Evolutionary conservation across 164 flowering plant species (phyloP).

Genomic region (Chloranthus sessilifolius): DNA sequence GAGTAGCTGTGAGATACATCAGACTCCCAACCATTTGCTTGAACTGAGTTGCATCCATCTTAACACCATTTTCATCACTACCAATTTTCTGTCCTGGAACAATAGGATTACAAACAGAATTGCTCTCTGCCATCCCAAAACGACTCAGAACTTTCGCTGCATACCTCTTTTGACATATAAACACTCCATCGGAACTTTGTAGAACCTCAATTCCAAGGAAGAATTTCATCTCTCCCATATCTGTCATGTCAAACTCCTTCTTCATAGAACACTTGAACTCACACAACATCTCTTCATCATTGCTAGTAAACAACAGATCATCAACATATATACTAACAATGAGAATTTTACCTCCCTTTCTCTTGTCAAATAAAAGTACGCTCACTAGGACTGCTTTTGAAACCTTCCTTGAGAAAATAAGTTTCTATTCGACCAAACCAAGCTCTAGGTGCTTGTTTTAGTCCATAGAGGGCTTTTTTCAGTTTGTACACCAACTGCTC

Average conservation of each 20-base stretch:
- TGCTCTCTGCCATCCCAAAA: slow-evolving; percentile 8
- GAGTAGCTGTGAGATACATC: slow-evolving; percentile 14
- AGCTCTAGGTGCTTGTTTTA: too few species aligned
- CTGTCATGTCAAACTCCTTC: too few species aligned
- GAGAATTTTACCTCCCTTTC: not conserved
- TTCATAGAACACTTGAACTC: slow-evolving; percentile 3
- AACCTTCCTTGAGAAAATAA: slow-evolving; percentile 1
- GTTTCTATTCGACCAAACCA: not conserved
- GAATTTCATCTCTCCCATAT: slow-evolving; percentile 3
- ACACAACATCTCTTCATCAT: slow-evolving; percentile 1
- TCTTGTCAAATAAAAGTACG: too few species aligned
- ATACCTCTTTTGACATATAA: slow-evolving; percentile 15
- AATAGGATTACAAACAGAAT: slow-evolving; percentile 3
- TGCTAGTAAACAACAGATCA: not conserved
- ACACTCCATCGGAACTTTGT: slow-evolving; percentile 1
- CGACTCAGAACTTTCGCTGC: not conserved
- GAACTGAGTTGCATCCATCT: slow-evolving; percentile 9
- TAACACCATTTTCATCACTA: slow-evolving; percentile 9
- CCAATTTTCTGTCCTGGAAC: slow-evolving; percentile 3
- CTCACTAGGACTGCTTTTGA: slow-evolving; percentile 1
- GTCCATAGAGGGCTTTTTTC: too few species aligned
- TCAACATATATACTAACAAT: slow-evolving; percentile 13
- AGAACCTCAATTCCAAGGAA: slow-evolving; percentile 12
- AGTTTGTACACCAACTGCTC: too few species aligned
- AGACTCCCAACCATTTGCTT: slow-evolving; percentile 10